A percentile compares a stretch with the other conserved stretches of the same genome.
phyloP scores from a whole-genome alignment of 768 basidiomycete species.

The Suillus variegatus region DNA sequence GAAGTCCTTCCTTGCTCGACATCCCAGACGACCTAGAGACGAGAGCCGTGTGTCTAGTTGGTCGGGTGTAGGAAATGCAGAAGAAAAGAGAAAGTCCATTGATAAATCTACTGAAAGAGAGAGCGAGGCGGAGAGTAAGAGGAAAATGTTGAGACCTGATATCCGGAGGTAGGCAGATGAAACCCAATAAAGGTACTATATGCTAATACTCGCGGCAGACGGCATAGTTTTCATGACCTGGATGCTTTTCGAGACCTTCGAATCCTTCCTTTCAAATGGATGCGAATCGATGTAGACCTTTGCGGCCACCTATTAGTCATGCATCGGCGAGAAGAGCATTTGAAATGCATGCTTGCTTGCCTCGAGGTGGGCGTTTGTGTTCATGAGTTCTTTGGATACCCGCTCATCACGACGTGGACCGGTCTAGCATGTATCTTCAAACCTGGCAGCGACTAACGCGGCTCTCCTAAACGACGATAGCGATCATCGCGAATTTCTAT shows the following conservation, averaged over 20 bases:
- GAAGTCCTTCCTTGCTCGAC: slow-evolving; percentile 19
- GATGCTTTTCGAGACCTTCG: slow-evolving; percentile 47
- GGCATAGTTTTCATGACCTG: slow-evolving; percentile 70
- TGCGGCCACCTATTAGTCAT: slow-evolving; percentile 74
- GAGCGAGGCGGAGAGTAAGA: slow-evolving; percentile 11
- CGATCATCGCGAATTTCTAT: slow-evolving; percentile 47
- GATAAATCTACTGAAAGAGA: slow-evolving; percentile 14
- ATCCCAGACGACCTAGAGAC: slow-evolving; percentile 5
- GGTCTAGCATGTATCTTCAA: slow-evolving; percentile 48
- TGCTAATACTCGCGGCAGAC: slow-evolving; percentile 30
- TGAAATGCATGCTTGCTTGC: slow-evolving; percentile 62
- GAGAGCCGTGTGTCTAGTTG: slow-evolving; percentile 51
- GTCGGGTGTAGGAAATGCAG: slow-evolving; percentile 37
- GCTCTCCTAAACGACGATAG: slow-evolving; percentile 61
- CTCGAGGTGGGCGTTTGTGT: slow-evolving; percentile 44
- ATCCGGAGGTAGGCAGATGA: slow-evolving; percentile 5
- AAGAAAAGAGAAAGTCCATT: slow-evolving; percentile 13
- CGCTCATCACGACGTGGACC: slow-evolving; percentile 6
- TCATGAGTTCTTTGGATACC: slow-evolving; percentile 4
- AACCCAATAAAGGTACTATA: slow-evolving; percentile 1
- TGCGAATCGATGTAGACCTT: slow-evolving; percentile 79
- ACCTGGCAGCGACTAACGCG: slow-evolving; percentile 56
- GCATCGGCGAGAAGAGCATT: slow-evolving; percentile 65
- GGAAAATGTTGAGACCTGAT: slow-evolving; percentile 5
- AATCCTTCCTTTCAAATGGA: slow-evolving; percentile 58